phyloP scores from a whole-genome alignment of 2,329 filamentous ascomycete genomes.

The Emericellopsis atlantica region DNA sequence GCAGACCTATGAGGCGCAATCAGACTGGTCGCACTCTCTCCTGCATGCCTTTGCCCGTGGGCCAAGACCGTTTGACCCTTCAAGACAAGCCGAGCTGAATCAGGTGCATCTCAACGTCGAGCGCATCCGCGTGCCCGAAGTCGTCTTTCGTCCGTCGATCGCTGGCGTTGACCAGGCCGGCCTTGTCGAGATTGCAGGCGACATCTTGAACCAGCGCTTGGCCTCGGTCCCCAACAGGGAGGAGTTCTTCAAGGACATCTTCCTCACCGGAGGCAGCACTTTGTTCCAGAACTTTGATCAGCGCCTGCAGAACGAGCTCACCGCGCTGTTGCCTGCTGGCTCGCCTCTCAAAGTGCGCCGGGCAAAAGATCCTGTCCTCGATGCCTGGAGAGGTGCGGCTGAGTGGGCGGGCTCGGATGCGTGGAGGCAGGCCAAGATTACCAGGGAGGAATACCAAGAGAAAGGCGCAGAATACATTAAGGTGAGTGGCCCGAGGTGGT shows the following conservation, averaged over 20 bases:
- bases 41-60: constrained; percentile 85
- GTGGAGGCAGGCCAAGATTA: constrained; percentile 55
- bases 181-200: constrained; percentile 80
- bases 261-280: constrained; percentile 88
- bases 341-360: constrained; percentile 56
- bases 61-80: constrained; percentile 71
- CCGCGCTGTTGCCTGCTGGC: constrained; percentile 57
- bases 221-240: constrained; percentile 42
- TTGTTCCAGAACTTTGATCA: constrained; percentile 82
- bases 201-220: constrained; percentile 78
- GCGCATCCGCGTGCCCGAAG: constrained; percentile 85
- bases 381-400: constrained; percentile 90
- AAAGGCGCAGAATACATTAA: constrained; percentile 93
- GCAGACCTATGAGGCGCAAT: constrained; percentile 81
- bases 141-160: constrained; percentile 85
- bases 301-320: constrained; percentile 59
- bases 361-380: constrained; percentile 64
- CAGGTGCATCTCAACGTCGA: constrained; percentile 96
- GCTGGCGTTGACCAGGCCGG: constrained; percentile 89
- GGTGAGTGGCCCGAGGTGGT: constrained; percentile 28
- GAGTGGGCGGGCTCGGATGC: constrained; percentile 58
- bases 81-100: constrained; percentile 66
- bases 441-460: constrained; percentile 74
- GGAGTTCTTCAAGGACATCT: constrained; percentile 72
- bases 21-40: constrained; percentile 87